Base-by-base conservation (phyloP, 2,329 filamentous ascomycete species). In the Colletotrichum agaves region DNA sequence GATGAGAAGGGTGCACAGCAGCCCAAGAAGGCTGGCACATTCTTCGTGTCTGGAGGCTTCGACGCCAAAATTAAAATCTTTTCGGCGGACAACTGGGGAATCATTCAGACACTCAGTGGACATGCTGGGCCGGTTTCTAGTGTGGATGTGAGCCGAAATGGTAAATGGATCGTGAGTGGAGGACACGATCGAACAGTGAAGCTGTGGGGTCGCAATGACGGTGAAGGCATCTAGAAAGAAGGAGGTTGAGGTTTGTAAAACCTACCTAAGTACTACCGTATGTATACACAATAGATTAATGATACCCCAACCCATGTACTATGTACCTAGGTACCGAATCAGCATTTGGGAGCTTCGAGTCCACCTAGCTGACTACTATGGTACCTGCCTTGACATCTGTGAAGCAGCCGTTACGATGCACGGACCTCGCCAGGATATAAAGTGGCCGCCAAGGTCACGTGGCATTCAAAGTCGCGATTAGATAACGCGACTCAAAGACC, bases 21-120 rank as follows among this genome's bases (percentile, higher is more conserved):
- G 52, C 94, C 94, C 11, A 95, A 93, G 81, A 97, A 94, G 76
- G 91, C 93, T 0, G 93, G 94, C 52, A 97, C 94, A 0, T 98
- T 98, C 79, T 91, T 99, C 72, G 91, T 98, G 3, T 94, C 90
- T 3, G 90, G 91, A 72, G 96, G 96, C 0, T 98, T 98, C 75
- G 96, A 99, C 81, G 93, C 92, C 78, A 95, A 94, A 73, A 91
- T 99, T 79, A 97, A 98, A 77, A 87, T 99, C 72, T 98, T 97
- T 80, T 97, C 94, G 6, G 94, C 94, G 2, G 96, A 99, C 77
- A 95, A 99, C 80, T 99, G 96, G 94, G 91, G 92, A 1, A 81
- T 97, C 66, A 89, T 94, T 69, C 97, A 97, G 80, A 93, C 90
- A 15, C 82, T 99, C 66, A 93, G 91, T 73, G 96, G 94, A 0